phyloP scores from a whole-genome alignment of 768 basidiomycete genomes.

The Pisolithus tinctorius region DNA sequence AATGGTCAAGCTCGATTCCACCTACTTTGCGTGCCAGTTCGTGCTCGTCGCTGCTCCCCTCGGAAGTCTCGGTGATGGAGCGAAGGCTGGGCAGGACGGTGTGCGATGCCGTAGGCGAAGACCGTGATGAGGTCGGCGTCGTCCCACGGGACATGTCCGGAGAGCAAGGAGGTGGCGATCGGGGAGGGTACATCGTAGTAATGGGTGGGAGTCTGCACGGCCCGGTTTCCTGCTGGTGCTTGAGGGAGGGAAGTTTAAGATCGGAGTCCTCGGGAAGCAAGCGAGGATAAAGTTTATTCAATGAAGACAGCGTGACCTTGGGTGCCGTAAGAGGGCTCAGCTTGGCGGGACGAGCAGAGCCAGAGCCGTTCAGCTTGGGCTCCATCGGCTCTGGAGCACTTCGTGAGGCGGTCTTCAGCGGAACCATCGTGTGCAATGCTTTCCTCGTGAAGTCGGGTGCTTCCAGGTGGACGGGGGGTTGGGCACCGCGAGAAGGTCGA shows the following conservation, averaged over 20 bases:
- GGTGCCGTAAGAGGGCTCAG: conserved; percentile 18
- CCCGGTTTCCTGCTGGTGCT: conserved; percentile 24
- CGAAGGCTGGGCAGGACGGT: conserved; percentile 40
- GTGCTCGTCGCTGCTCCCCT: conserved; percentile 31
- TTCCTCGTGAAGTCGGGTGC: conserved; percentile 29
- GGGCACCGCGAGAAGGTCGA: conserved; percentile 41
- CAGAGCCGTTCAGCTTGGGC: conserved; percentile 29
- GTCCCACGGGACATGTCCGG: conserved; percentile 27
- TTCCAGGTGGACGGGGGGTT: conserved; percentile 50
- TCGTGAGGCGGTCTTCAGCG: conserved; percentile 18
- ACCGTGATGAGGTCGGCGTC: conserved; percentile 30
- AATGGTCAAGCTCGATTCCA: conserved; percentile 42
- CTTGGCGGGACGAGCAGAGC: conserved; percentile 33
- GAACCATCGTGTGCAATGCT: conserved; percentile 24
- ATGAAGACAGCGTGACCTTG: conserved; percentile 7
- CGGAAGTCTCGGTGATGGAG: conserved; percentile 28
- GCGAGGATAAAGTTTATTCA: conserved; percentile 46
- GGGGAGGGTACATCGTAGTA: conserved; percentile 40
- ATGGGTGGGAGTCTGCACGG: conserved; percentile 25
- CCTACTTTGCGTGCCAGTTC: conserved; percentile 40
- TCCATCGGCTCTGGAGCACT: conserved; percentile 38
- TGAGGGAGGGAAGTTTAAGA: conserved; percentile 61
- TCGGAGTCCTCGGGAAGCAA: conserved; percentile 56
- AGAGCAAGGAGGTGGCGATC: conserved; percentile 37
- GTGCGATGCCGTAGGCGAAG: conserved; percentile 33